These are phyloP conservation scores for Penicillium herquei DNA, from an alignment of 495 filamentous ascomycete species.

Conservation along the genomic window DNA sequence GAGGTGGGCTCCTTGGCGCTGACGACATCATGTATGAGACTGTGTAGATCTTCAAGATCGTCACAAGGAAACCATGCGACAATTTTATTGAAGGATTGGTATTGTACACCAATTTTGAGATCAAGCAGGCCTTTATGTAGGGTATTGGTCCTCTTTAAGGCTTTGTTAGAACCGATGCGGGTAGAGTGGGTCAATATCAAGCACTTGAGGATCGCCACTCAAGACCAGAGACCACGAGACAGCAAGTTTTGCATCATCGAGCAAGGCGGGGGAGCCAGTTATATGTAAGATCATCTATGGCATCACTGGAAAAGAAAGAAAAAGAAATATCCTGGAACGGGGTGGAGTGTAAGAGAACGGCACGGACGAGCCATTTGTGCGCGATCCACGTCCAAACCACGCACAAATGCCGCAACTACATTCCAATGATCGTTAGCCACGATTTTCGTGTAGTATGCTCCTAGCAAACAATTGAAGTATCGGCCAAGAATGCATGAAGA, in stretches of 20 bases:
- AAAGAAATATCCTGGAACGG: conserved; percentile 19
- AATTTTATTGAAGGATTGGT: too few species aligned
- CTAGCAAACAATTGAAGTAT: conserved; percentile 1
- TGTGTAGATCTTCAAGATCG: not conserved
- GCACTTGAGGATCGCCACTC: conserved; percentile 8
- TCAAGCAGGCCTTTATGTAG: not conserved
- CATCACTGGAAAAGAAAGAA: conserved; percentile 11
- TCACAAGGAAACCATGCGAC: too few species aligned
- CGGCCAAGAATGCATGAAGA: conserved; percentile 5
- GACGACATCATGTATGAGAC: conserved; percentile 13
- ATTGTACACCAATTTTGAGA: too few species aligned
- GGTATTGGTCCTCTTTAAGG: not conserved
- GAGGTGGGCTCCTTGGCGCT: conserved; percentile 4
- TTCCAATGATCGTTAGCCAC: conserved; percentile 22
- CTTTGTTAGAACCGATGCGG: conserved; percentile 3
- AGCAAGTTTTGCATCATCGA: conserved; percentile 11
- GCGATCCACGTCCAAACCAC: conserved; percentile 26
- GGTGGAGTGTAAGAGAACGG: conserved; percentile 9
- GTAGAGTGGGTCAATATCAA: conserved; percentile 7
- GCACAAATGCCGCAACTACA: conserved; percentile 44
- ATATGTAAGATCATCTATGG: conserved; percentile 6
- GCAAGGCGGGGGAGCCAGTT: not conserved
- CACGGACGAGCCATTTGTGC: conserved; percentile 41
- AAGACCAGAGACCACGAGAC: conserved; percentile 7
- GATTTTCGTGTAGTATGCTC: conserved; percentile 14